Evolutionary conservation across 208 protist species (phyloP), one percentile per base, ranked within the genome.

Genomic region (Crithidia acanthocephali): DNA sequence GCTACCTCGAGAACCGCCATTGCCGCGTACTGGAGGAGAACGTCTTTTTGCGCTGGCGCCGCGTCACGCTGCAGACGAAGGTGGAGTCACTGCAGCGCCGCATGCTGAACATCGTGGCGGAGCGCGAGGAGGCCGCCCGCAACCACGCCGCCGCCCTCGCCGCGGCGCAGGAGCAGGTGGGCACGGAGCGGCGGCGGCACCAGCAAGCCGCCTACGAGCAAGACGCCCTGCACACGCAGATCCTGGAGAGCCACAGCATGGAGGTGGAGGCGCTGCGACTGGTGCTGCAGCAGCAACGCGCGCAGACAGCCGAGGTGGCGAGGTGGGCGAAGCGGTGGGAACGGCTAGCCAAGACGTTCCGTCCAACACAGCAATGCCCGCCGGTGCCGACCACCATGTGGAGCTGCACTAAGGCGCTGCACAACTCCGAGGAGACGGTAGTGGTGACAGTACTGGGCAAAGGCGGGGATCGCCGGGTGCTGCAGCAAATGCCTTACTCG

Each of bases 331-430:
- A 63, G 50, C 83, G 90, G 16, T 95, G 90, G 90, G 84, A 93
- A 71, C 83, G 90, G 16, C 59, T 86, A 20, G 90, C 90, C 20
- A 95, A 95, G 74, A 93, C 90, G 32, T 89, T 90, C 56, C 84
- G 87, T 9, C 87, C 78, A 11, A 37, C 48, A 13, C 37, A 60
- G 32, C 59, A 68, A 13, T 91, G 76, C 68, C 73, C 72, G 0
- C 18, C 68, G 7, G 60, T 95, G 32, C 74, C 90, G 15, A 13
- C 59, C 18, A 20, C 65, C 23, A 47, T 92, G 33, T 80, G 82
- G 70, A 61, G 65, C 30, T 13, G 68, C 22, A 80, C 56, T 13
- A 22, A 64, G 18, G 23, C 68, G 8, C 72, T 95, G 32, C 66
- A 77, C 33, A 68, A 47, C 30, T 71, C 81, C 0, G 90, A 95